Conservation (phyloP, 768 basidiomycete species). For the Dictyophora rubrovolvata region DNA sequence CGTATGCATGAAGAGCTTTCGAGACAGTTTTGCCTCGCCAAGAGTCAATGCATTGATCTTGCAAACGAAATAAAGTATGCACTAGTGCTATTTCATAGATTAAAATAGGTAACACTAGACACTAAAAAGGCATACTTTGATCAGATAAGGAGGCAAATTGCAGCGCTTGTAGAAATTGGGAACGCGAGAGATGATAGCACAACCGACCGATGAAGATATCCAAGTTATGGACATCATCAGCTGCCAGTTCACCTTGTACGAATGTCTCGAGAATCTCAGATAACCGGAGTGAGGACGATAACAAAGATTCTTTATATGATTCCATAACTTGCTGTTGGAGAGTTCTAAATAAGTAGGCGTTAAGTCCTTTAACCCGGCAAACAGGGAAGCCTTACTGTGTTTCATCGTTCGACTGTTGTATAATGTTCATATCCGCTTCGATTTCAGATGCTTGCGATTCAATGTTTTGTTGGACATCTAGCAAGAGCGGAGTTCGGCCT, state of each 20-base stretch:
- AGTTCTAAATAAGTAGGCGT: constrained; percentile 20
- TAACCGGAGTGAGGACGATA: constrained; percentile 34
- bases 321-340: constrained; percentile 33
- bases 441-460: constrained; percentile 51
- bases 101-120: neutral
- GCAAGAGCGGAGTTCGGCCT: constrained; percentile 52
- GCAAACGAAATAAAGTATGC: constrained; percentile 28
- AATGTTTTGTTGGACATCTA: constrained; percentile 44
- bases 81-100: constrained; percentile 37
- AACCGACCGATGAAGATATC: constrained; percentile 39
- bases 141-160: constrained; percentile 12
- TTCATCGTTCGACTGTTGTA: constrained; percentile 31
- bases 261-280: constrained; percentile 29
- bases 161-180: constrained; percentile 27
- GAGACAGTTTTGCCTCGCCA: constrained; percentile 43
- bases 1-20: constrained; percentile 8
- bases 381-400: constrained; percentile 29
- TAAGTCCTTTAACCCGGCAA: too few relatives aligned
- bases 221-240: constrained; percentile 22
- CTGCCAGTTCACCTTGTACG: constrained; percentile 14
- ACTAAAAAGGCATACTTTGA: constrained; percentile 23
- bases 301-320: constrained; percentile 43
- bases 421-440: constrained; percentile 48
- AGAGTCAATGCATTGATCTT: constrained; percentile 35
- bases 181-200: constrained; percentile 36